Evolutionary conservation across 768 basidiomycete genomes (phyloP).

Genomic region (Chalciporus pseudorubinellus): DNA sequence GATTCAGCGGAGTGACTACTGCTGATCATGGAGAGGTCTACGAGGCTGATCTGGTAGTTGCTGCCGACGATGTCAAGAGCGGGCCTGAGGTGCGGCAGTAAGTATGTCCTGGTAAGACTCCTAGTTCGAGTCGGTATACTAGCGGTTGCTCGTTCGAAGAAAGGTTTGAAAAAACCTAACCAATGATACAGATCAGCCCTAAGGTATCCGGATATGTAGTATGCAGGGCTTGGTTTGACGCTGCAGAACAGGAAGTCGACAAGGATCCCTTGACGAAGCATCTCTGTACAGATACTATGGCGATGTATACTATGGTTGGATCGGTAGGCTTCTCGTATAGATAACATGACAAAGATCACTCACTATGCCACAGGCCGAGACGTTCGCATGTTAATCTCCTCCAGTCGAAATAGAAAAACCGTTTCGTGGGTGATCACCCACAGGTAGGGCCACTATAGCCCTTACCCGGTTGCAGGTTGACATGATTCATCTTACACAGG

Average conservation of each 20-base stretch:
- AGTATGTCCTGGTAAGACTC: constrained; percentile 19
- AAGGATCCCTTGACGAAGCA: constrained; percentile 23
- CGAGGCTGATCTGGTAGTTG: constrained; percentile 27
- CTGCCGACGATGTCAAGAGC: constrained; percentile 28
- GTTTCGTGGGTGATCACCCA: constrained; percentile 24
- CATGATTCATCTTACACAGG: constrained; percentile 8
- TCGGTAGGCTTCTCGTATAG: constrained; percentile 7
- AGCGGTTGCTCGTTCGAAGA: not conserved
- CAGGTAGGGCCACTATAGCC: constrained; percentile 7
- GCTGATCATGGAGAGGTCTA: constrained; percentile 17
- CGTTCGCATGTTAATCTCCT: constrained; percentile 21
- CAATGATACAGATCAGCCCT: constrained; percentile 18
- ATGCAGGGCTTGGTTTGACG: constrained; percentile 29
- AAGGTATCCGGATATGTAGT: constrained; percentile 28
- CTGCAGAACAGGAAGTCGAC: constrained; percentile 19
- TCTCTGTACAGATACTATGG: constrained; percentile 12
- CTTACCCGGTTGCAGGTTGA: not conserved
- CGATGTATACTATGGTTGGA: constrained; percentile 24
- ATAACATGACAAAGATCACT: not conserved
- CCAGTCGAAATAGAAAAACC: constrained; percentile 8
- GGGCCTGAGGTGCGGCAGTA: constrained; percentile 14
- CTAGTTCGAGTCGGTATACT: constrained; percentile 12
- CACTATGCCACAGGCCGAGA: constrained; percentile 8
- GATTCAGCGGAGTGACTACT: constrained; percentile 14
- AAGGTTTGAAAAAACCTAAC: constrained; percentile 9